A percentile compares a stretch with the other conserved stretches of the same genome.
Conservation (phyloP, 1,284 basidiomycete species). For the Marasmius sp. region DNA sequence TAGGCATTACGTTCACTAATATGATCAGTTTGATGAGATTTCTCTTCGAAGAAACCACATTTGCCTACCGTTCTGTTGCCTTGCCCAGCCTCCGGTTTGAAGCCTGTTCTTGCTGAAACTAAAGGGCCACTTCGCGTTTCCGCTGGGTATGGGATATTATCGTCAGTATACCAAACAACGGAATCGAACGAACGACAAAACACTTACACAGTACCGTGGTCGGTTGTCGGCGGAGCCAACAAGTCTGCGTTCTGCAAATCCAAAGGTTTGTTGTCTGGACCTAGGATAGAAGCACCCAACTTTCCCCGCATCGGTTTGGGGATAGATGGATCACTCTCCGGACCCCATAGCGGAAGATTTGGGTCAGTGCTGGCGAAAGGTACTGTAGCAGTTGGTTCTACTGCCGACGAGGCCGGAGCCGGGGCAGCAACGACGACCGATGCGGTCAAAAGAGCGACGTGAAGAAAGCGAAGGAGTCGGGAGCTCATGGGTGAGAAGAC, state of each 20-base stretch:
- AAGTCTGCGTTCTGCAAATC: slow-evolving; percentile 48
- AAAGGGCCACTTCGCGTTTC: slow-evolving; percentile 73
- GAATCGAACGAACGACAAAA: background rate
- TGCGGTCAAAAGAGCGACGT: background rate
- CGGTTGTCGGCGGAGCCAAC: slow-evolving; percentile 54
- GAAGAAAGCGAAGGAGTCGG: background rate
- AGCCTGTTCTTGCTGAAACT: slow-evolving; percentile 66
- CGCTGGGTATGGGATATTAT: slow-evolving; percentile 26
- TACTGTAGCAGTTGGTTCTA: slow-evolving; percentile 7
- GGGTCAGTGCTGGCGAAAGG: slow-evolving; percentile 18
- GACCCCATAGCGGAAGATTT: slow-evolving; percentile 30
- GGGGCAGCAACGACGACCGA: background rate
- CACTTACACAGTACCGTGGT: slow-evolving; percentile 50
- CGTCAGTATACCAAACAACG: background rate
- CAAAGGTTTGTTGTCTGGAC: slow-evolving; percentile 48
- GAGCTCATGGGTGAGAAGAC: background rate
- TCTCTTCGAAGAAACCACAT: background rate
- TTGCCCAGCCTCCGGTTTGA: slow-evolving; percentile 72
- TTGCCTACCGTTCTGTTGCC: slow-evolving; percentile 59
- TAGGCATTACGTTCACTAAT: slow-evolving; percentile 57
- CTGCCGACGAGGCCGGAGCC: background rate
- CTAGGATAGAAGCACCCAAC: slow-evolving; percentile 42
- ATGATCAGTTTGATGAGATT: background rate
- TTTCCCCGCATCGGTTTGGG: slow-evolving; percentile 38
- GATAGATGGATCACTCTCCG: slow-evolving; percentile 16